A percentile compares a stretch with the other conserved stretches of the same genome.
Evolutionary conservation across 805 yeast species (phyloP).

Genomic region (Ogataea nakhonphanomensis): DNA sequence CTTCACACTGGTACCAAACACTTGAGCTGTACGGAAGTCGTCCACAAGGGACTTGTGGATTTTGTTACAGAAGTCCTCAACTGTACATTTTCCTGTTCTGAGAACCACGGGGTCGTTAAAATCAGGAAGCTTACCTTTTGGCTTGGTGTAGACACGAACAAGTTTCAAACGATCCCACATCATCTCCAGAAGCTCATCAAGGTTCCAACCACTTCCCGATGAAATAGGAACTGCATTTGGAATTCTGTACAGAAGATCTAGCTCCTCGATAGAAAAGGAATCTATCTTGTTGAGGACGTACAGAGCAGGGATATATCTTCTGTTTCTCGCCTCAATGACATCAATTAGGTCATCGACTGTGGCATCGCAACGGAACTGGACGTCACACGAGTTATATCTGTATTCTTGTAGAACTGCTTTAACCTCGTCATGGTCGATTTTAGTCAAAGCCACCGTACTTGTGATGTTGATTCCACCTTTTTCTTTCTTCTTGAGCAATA

Average conservation of each 20-base stretch:
- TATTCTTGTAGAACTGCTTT: constrained; percentile 96
- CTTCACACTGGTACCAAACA: constrained; percentile 90
- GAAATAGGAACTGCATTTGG: constrained; percentile 98
- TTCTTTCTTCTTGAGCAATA: constrained; percentile 86
- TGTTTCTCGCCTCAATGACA: constrained; percentile 81
- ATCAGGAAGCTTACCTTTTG: constrained; percentile 92
- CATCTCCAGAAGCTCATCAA: constrained; percentile 87
- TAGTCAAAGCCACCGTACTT: constrained; percentile 88
- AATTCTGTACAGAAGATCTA: constrained; percentile 83
- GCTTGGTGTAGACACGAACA: constrained; percentile 96
- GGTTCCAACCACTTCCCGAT: constrained; percentile 94
- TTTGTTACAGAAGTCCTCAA: constrained; percentile 94
- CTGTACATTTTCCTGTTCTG: constrained; percentile 75
- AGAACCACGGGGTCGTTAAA: constrained; percentile 93
- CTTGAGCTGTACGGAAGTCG: constrained; percentile 90
- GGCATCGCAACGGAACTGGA: constrained; percentile 96
- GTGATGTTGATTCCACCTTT: constrained; percentile 95
- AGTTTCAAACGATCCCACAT: constrained; percentile 94
- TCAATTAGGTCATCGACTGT: constrained; percentile 96
- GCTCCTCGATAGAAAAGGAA: constrained; percentile 88
- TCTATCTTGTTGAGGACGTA: constrained; percentile 96
- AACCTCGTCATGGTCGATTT: constrained; percentile 87
- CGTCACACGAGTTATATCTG: constrained; percentile 91
- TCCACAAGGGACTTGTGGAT: constrained; percentile 93
- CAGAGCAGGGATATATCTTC: constrained; percentile 93